phyloP scores from a whole-genome alignment of 176 grass and related monocot genomes.

The Urochloa ruziziensis region DNA sequence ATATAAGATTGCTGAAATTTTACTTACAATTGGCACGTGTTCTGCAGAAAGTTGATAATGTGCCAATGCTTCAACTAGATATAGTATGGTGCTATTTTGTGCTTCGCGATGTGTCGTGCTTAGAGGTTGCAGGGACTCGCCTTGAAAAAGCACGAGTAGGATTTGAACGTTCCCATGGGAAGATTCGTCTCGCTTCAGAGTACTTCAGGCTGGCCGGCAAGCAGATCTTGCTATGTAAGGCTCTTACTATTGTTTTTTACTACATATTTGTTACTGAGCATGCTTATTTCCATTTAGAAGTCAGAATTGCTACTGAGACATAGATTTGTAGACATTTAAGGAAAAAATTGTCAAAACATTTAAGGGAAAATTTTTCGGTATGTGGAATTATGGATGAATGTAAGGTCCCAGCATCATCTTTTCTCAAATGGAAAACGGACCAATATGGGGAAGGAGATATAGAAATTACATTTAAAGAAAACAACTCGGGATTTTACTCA shows the following conservation, averaged over 20 bases:
- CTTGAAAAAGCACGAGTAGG: slow-evolving; percentile 67
- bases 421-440: background rate
- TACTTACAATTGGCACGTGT: slow-evolving; percentile 27
- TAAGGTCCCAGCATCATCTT: background rate
- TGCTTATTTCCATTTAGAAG: slow-evolving; percentile 9
- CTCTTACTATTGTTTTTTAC: slow-evolving; percentile 11
- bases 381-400: background rate
- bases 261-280: background rate
- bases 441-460: background rate
- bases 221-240: slow-evolving; percentile 88
- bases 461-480: background rate
- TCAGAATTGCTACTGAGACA: background rate
- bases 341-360: background rate
- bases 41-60: slow-evolving; percentile 87
- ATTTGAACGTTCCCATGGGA: slow-evolving; percentile 84
- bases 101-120: slow-evolving; percentile 73
- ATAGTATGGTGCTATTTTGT: slow-evolving; percentile 97
- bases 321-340: background rate
- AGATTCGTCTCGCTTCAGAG: slow-evolving; percentile 76
- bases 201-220: slow-evolving; percentile 65
- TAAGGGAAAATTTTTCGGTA: too few relatives aligned
- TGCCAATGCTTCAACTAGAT: slow-evolving; percentile 95
- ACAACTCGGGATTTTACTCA: background rate
- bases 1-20: slow-evolving; percentile 17
- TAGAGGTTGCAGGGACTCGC: slow-evolving; percentile 66